Evolutionary conservation across 345 rosid genomes (phyloP), one percentile per base, ranked within the genome.

Genomic region (Murraya paniculata): DNA sequence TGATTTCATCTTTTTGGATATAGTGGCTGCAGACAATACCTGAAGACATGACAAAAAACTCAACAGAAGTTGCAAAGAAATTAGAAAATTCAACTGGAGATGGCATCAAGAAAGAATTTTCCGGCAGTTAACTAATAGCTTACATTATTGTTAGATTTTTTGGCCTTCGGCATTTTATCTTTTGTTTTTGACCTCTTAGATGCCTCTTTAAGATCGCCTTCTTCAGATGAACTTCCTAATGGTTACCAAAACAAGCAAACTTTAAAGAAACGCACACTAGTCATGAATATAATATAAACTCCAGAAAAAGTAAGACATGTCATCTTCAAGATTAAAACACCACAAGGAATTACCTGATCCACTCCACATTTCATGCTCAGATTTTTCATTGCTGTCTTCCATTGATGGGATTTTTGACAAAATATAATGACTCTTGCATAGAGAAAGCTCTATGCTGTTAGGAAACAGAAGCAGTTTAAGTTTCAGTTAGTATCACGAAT

Each of bases 361-460:
- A 84, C 96, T 88, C 99, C 99, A 95, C 92, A 92, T 90, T 84
- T 89, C 94, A 72, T 71, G 21, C 27, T 86, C 75, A 65, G 91
- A 81, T 38, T 80, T 84, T 70, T 81, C 89, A 64, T 82, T 83
- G 61, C 53, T 78, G 73, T 84, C 84, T 50, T 85, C 88, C 22
- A 71, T 78, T 59, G 90, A 84, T 78, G 98, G 92, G 61, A 87
- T 80, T 59, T 72, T 86, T 24, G 94, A 90, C 78, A 93, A 61
- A 55, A 89, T 82, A 74, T 83, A 76, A 87, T 92, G 88, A 55
- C 92, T 82, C 72, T 77, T 89, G 84, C 70, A 81, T 84, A 91
- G 77, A 60, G 85, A 80, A 71, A 33, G 83, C 78, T 90, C 89
- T 73, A 81, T 48, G 82, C 99, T 92, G 90, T 82, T 86, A 81